Conservation (phyloP, 169 alveolate species). For the Plasmodium vivax region DNA sequence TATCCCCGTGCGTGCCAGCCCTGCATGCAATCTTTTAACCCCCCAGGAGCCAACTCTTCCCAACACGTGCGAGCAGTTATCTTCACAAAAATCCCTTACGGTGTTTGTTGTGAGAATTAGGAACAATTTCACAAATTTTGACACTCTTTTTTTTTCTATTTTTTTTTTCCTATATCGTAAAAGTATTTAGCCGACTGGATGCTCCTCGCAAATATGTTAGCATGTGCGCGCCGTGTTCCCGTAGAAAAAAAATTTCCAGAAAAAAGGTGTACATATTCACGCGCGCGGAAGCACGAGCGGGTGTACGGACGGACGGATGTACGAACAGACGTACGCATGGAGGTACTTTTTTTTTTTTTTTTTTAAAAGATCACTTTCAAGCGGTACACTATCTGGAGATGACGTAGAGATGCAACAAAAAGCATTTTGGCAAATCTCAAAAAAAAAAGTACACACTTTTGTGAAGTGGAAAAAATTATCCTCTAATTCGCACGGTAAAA, state of each 20-base stretch:
- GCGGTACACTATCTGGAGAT: background rate
- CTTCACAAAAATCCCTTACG: background rate
- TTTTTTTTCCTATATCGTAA: background rate
- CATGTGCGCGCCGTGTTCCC: background rate
- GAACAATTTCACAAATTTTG: background rate
- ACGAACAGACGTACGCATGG: background rate
- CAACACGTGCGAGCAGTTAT: background rate
- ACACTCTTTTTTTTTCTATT: background rate
- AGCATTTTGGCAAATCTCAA: background rate
- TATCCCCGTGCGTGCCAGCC: background rate
- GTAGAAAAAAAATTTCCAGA: background rate
- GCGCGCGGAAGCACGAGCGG: background rate
- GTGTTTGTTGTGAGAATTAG: background rate
- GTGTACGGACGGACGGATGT: background rate
- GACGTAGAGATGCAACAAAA: background rate
- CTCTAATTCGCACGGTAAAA: background rate
- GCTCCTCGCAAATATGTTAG: background rate
- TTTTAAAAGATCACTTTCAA: background rate
- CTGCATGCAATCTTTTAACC: background rate
- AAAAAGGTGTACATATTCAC: background rate
- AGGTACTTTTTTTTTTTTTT: background rate
- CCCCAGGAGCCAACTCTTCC: background rate
- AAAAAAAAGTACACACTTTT: background rate
- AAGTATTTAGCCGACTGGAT: background rate
- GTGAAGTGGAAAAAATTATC: background rate